Evolutionary conservation across 2,329 filamentous ascomycete species (phyloP).

Genomic region (Talaromyces piceae): DNA sequence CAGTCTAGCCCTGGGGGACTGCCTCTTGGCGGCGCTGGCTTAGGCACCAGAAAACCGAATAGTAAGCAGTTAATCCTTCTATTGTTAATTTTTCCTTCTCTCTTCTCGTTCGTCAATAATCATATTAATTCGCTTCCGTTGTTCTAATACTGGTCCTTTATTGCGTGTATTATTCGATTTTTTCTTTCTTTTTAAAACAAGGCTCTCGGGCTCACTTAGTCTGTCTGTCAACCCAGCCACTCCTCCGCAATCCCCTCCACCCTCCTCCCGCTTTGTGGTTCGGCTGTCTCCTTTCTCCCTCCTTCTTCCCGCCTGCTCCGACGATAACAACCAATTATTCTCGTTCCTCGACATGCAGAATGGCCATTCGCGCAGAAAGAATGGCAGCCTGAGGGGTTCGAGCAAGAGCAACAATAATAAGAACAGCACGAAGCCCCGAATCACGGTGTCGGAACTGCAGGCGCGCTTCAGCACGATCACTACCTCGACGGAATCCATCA

Average conservation of each 20-base stretch:
- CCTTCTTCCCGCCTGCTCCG: no score
- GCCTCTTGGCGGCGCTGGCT: no score
- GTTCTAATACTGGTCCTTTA: no score
- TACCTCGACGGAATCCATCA: slow-evolving; percentile 13
- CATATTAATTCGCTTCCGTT: no score
- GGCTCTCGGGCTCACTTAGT: no score
- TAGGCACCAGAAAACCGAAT: not conserved
- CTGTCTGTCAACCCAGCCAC: no score
- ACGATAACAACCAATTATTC: not conserved
- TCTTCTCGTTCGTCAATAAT: no score
- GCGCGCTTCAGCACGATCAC: slow-evolving; percentile 11
- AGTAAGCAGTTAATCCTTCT: not conserved
- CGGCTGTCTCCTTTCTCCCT: no score
- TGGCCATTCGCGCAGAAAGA: slow-evolving; percentile 19
- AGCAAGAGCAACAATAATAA: slow-evolving; percentile 16
- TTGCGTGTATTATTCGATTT: not conserved
- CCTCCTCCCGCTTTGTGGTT: not conserved
- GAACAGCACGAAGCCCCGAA: slow-evolving; percentile 12
- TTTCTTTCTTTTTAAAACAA: not conserved
- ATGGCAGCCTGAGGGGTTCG: slow-evolving; percentile 19
- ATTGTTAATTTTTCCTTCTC: no score
- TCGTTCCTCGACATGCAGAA: slow-evolving; percentile 14
- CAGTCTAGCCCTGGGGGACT: not conserved
- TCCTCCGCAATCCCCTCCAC: not conserved
- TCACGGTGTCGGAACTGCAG: slow-evolving; percentile 24